A percentile compares a stretch with the other conserved stretches of the same genome.
Evolutionary conservation across 306 rosid genomes (phyloP).

Genomic region (Trifolium dubium): DNA sequence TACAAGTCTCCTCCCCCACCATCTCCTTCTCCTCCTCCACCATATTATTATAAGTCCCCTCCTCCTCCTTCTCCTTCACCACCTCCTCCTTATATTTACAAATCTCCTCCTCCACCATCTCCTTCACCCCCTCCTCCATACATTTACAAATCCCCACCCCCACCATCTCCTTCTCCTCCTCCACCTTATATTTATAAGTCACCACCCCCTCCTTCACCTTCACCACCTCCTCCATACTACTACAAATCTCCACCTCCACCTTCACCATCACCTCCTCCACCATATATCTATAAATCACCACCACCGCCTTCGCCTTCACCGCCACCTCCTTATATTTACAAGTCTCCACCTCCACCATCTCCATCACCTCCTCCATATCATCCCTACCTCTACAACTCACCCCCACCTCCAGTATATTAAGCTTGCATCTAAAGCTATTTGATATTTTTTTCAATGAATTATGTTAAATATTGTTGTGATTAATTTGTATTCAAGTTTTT

Average conservation of each 20-base stretch:
- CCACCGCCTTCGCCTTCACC: neutral
- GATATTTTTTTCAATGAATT: neutral
- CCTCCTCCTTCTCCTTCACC: neutral
- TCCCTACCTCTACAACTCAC: slow-evolving; percentile 43
- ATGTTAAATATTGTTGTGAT: slow-evolving; percentile 11
- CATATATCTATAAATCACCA: neutral
- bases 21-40: neutral
- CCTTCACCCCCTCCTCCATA: neutral
- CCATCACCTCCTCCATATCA: slow-evolving; percentile 36
- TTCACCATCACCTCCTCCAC: neutral
- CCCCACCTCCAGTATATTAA: slow-evolving; percentile 36
- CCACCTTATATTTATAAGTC: neutral
- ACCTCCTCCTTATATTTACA: neutral
- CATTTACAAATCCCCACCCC: neutral
- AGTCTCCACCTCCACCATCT: slow-evolving; percentile 34
- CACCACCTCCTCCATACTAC: neutral
- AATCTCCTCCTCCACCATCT: neutral
- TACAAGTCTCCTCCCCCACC: neutral
- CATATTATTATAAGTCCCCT: neutral
- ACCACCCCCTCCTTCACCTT: neutral
- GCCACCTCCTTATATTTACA: neutral
- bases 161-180: neutral
- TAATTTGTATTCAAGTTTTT: neutral
- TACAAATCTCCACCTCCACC: neutral
- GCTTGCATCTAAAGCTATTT: neutral